Conservation (phyloP, 2,329 filamentous ascomycete genomes). For the Colletotrichum paranaense region DNA sequence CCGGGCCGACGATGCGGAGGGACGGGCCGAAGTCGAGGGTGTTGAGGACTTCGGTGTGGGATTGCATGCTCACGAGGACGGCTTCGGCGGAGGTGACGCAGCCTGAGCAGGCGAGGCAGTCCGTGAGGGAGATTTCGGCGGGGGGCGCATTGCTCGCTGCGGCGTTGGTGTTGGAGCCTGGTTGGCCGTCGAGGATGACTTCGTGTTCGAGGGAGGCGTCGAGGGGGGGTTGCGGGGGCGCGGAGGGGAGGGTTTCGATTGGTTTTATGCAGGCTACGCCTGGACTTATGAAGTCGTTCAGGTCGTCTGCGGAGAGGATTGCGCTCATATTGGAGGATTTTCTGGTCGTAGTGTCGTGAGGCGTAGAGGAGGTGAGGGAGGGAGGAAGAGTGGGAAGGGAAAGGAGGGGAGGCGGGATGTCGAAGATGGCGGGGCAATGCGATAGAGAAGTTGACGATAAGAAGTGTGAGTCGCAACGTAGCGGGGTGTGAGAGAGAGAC, state of each 20-base stretch:
- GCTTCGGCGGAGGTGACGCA: conserved; percentile 98
- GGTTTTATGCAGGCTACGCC: conserved; percentile 99
- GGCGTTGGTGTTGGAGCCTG: conserved; percentile 56
- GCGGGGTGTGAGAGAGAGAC: not conserved
- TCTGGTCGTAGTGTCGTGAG: not conserved
- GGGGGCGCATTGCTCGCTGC: conserved; percentile 68
- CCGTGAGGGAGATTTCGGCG: conserved; percentile 93
- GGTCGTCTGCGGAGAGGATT: conserved; percentile 94
- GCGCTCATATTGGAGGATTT: conserved; percentile 81
- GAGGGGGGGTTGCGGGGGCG: conserved; percentile 49
- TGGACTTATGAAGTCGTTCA: conserved; percentile 99
- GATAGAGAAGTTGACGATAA: not conserved
- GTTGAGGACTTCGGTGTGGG: conserved; percentile 88
- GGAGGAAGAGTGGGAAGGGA: not conserved
- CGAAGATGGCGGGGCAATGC: conserved; percentile 14
- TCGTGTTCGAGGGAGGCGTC: conserved; percentile 71
- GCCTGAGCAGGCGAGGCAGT: conserved; percentile 96
- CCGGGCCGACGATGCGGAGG: conserved; percentile 51
- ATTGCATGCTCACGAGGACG: conserved; percentile 94
- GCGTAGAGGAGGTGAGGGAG: not conserved
- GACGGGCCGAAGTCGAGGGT: conserved; percentile 77
- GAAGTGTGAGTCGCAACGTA: not conserved
- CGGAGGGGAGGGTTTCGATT: conserved; percentile 85
- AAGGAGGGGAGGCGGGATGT: not conserved
- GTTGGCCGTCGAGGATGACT: conserved; percentile 92